These are phyloP conservation scores for Dioscorea alata DNA, from an alignment of 106 monocot species.

Conservation along the genomic window DNA sequence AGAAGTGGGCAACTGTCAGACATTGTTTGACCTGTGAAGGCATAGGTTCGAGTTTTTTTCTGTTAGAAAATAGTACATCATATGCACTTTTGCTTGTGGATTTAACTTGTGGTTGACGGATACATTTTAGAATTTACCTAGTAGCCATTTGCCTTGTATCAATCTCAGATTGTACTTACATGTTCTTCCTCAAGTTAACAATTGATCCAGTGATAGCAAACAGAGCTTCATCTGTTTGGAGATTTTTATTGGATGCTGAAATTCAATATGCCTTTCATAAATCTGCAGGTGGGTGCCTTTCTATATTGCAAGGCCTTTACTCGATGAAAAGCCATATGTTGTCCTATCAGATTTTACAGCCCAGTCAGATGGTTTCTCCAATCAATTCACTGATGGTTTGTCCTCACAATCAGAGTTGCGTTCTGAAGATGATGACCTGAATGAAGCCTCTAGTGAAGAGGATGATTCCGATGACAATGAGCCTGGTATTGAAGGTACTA, in stretches of 20 bases:
- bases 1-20: background rate
- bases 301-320: constrained; percentile 44
- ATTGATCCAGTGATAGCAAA: background rate
- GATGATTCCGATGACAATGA: constrained; percentile 11
- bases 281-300: constrained; percentile 71
- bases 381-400: constrained; percentile 5
- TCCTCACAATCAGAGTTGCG: background rate
- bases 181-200: background rate
- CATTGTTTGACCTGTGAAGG: background rate
- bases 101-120: background rate
- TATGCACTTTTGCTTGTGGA: background rate
- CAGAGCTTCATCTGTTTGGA: background rate
- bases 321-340: constrained; percentile 49
- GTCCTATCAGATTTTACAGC: constrained; percentile 39
- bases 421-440: background rate
- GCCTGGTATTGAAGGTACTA: constrained; percentile 19
- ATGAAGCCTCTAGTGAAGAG: constrained; percentile 22
- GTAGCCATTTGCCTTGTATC: background rate
- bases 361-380: constrained; percentile 3
- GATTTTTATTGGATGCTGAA: background rate
- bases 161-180: background rate
- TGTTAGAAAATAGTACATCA: no score
- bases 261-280: background rate
- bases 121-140: background rate
- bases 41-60: no score